phyloP scores from a whole-genome alignment of 1,139 yeast species.

The Candida sp. region DNA sequence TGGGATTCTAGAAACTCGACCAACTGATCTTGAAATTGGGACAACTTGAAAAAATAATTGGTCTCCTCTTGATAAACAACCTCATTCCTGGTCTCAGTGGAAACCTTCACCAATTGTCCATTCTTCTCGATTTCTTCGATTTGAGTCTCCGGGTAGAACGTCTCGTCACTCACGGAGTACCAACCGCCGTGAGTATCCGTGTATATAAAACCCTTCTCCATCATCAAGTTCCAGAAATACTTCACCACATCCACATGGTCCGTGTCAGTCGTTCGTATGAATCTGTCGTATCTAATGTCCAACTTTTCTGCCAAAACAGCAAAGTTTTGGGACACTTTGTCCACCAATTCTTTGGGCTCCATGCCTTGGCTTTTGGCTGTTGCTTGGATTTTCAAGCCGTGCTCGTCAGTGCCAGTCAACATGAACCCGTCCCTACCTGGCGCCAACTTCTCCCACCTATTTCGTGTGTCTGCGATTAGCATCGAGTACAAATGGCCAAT shows the following conservation, averaged over 20 bases:
- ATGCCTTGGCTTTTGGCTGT: slow-evolving; percentile 57
- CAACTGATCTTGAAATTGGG: slow-evolving; percentile 59
- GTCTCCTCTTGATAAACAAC: slow-evolving; percentile 80
- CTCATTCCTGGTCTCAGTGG: slow-evolving; percentile 77
- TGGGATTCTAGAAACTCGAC: slow-evolving; percentile 51
- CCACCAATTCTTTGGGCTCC: slow-evolving; percentile 73
- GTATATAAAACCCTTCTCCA: slow-evolving; percentile 69
- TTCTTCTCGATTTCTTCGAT: slow-evolving; percentile 52
- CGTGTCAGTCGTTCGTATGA: slow-evolving; percentile 87
- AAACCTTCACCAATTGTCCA: slow-evolving; percentile 38
- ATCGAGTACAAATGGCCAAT: slow-evolving; percentile 92
- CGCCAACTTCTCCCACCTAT: slow-evolving; percentile 67
- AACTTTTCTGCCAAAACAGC: slow-evolving; percentile 59
- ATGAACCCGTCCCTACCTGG: slow-evolving; percentile 49
- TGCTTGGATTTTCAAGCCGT: slow-evolving; percentile 88
- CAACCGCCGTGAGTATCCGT: slow-evolving; percentile 90
- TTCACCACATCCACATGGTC: slow-evolving; percentile 75
- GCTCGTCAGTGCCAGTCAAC: slow-evolving; percentile 97
- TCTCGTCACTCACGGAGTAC: slow-evolving; percentile 95
- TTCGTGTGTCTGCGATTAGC: slow-evolving; percentile 79
- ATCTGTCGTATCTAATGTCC: slow-evolving; percentile 68
- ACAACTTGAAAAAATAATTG: slow-evolving; percentile 84
- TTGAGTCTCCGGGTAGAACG: slow-evolving; percentile 88
- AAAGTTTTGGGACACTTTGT: slow-evolving; percentile 68
- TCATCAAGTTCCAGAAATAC: slow-evolving; percentile 69